phyloP scores from a whole-genome alignment of 176 grass and related monocot species.

The Poa pratensis region DNA sequence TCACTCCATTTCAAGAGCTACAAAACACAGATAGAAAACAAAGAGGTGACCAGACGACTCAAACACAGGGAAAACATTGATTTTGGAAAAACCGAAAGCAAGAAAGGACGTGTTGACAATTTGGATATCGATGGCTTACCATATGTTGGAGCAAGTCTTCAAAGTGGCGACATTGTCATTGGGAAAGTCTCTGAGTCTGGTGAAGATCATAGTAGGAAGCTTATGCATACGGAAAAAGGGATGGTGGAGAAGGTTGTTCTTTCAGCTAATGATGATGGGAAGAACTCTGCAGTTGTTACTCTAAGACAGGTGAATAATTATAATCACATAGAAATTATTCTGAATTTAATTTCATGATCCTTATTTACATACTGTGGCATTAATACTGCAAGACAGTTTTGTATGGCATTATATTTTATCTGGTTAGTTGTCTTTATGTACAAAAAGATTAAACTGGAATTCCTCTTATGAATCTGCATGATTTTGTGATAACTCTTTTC shows the following conservation, averaged over 20 bases:
- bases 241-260: constrained; percentile 86
- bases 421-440: constrained; percentile 20
- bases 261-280: constrained; percentile 82
- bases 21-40: constrained; percentile 76
- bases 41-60: constrained; percentile 59
- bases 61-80: constrained; percentile 62
- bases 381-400: not conserved
- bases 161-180: constrained; percentile 83
- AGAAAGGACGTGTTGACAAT: constrained; percentile 76
- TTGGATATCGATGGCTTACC: constrained; percentile 83
- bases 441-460: constrained; percentile 1
- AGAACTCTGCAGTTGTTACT: constrained; percentile 77
- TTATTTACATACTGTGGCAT: not conserved
- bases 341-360: constrained; percentile 2
- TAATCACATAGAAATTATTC: constrained; percentile 28
- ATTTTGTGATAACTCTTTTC: not conserved
- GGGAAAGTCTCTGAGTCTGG: constrained; percentile 73
- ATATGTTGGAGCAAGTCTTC: constrained; percentile 82
- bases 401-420: constrained; percentile 19
- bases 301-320: constrained; percentile 70
- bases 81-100: constrained; percentile 81
- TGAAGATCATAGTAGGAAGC: constrained; percentile 71
- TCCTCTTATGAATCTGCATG: not conserved
- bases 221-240: constrained; percentile 88
- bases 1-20: constrained; percentile 79